Conservation (phyloP, 2,329 filamentous ascomycete genomes). For the Trichophyton rubrum region DNA sequence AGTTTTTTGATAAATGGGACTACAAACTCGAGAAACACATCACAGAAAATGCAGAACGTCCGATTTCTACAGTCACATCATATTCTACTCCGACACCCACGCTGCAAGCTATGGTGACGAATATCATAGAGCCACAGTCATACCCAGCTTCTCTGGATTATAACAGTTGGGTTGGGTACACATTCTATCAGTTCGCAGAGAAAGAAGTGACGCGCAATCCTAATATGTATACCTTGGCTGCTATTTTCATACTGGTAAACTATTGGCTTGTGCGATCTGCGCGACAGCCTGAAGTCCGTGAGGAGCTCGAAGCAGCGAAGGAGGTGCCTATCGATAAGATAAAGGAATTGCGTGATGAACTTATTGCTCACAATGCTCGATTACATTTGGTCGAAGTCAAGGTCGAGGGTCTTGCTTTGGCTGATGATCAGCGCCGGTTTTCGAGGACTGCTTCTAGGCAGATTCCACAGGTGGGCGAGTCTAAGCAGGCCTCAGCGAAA, state of each 20-base stretch:
- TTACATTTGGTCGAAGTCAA: neutral
- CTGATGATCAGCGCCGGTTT: neutral
- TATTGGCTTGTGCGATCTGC: neutral
- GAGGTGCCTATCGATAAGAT: neutral
- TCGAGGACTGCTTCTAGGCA: neutral
- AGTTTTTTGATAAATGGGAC: neutral
- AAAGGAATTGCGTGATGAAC: neutral
- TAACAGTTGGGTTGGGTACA: constrained; percentile 6
- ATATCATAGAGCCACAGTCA: neutral
- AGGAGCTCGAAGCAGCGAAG: neutral
- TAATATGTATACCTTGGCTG: constrained; percentile 6
- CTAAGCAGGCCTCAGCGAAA: no score
- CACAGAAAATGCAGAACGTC: neutral
- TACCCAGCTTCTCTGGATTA: constrained; percentile 1
- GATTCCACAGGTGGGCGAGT: neutral
- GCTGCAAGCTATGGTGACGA: neutral
- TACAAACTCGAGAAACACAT: neutral
- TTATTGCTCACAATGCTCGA: neutral
- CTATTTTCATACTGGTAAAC: neutral
- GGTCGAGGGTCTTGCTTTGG: neutral
- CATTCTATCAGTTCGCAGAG: neutral
- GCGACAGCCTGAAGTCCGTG: neutral
- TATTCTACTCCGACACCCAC: neutral
- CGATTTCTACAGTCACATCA: neutral
- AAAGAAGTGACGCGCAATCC: constrained; percentile 5